These are phyloP conservation scores for Hypoxylon sp. DNA, from an alignment of 2,329 filamentous ascomycete species.

Conservation along the genomic window DNA sequence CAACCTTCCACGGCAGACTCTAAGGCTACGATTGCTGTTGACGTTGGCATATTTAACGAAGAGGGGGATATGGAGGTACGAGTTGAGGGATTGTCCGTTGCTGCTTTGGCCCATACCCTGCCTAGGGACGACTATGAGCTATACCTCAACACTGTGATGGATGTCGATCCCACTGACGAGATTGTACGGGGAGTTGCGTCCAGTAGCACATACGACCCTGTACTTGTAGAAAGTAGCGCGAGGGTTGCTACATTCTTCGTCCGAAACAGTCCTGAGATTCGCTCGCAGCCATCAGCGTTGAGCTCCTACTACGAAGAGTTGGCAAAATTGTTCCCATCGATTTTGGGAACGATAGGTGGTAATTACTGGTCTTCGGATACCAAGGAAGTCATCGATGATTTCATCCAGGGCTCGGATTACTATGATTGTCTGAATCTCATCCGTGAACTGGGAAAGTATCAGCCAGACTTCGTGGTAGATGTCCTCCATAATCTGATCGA, in stretches of 20 bases:
- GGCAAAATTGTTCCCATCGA: conserved; percentile 11
- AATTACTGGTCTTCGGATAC: conserved; percentile 48
- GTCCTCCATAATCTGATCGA: conserved; percentile 51
- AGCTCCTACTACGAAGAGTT: conserved; percentile 16
- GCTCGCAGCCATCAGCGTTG: not conserved
- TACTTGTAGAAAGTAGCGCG: conserved; percentile 56
- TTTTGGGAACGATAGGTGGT: conserved; percentile 23
- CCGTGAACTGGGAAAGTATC: conserved; percentile 44
- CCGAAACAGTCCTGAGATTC: conserved; percentile 14
- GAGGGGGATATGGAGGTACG: conserved; percentile 48
- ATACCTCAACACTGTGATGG: conserved; percentile 54
- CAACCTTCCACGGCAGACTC: conserved; percentile 44
- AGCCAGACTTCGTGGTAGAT: conserved; percentile 44
- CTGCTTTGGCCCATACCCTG: conserved; percentile 49
- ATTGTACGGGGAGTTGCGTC: conserved; percentile 49
- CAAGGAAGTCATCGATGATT: conserved; percentile 49
- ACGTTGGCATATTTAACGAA: conserved; percentile 52
- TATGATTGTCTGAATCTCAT: conserved; percentile 52
- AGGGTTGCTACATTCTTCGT: conserved; percentile 56
- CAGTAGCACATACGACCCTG: conserved; percentile 27
- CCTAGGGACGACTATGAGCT: conserved; percentile 53
- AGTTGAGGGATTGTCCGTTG: conserved; percentile 51
- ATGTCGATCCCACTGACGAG: conserved; percentile 60
- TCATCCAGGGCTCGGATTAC: conserved; percentile 55
- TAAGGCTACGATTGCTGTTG: conserved; percentile 51